These are phyloP conservation scores for Selaginella tamariscina DNA, from an alignment of 75 land plant genomes.

Conservation along the genomic window DNA sequence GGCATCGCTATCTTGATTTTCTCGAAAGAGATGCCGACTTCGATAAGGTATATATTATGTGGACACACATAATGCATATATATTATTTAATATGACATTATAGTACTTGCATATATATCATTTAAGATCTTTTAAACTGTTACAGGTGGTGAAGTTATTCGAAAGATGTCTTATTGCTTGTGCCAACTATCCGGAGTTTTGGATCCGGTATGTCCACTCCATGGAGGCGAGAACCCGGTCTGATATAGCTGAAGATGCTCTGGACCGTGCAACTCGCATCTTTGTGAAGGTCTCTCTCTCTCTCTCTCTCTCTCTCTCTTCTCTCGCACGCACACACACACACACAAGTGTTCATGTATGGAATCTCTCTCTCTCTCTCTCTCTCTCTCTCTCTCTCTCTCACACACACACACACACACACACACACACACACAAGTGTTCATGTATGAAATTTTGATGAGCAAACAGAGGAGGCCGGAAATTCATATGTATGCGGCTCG, in stretches of 20 bases:
- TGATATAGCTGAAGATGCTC: slow-evolving; percentile 81
- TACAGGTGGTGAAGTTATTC: slow-evolving; percentile 65
- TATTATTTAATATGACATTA: too few species aligned
- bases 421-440: too few species aligned
- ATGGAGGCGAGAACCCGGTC: slow-evolving; percentile 66
- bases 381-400: too few species aligned
- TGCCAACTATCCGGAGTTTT: slow-evolving; percentile 94
- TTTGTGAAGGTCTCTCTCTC: slow-evolving; percentile 82
- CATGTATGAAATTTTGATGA: too few species aligned
- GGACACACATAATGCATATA: too few species aligned
- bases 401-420: too few species aligned
- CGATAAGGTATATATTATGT: slow-evolving; percentile 70
- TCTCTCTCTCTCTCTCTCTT: too few species aligned
- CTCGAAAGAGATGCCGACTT: slow-evolving; percentile 74
- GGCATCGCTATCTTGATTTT: slow-evolving; percentile 91
- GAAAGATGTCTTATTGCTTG: slow-evolving; percentile 96
- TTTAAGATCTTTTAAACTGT: neutral
- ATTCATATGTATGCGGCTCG: slow-evolving; percentile 86
- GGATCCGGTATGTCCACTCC: slow-evolving; percentile 79
- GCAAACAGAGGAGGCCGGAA: slow-evolving; percentile 88
- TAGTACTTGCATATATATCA: neutral
- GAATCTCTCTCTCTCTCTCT: too few species aligned
- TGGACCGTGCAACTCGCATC: slow-evolving; percentile 71
- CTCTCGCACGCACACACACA: too few species aligned
- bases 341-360: too few species aligned